A percentile compares a stretch with the other conserved stretches of the same genome.
Conservation (phyloP, 805 yeast species). For the baker's yeast (Saccharomyces cerevisiae) region DNA sequence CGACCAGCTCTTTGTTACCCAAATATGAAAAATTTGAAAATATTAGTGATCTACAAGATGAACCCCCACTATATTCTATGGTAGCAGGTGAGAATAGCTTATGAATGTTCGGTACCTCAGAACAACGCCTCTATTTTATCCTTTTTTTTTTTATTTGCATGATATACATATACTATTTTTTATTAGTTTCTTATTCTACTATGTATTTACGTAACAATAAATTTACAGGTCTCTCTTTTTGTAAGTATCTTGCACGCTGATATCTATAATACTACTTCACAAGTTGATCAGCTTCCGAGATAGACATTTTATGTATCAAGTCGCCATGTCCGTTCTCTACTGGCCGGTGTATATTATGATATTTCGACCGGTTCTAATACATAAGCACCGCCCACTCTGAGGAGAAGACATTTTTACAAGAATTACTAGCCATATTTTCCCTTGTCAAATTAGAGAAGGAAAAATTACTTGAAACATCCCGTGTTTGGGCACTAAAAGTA, state of each 20-base stretch:
- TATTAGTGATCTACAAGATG: constrained; percentile 6
- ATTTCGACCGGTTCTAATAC: neutral
- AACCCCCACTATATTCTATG: neutral
- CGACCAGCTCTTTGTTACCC: neutral
- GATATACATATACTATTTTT: neutral
- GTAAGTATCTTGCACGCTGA: neutral
- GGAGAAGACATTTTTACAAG: neutral
- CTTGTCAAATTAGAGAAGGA: too few relatives aligned
- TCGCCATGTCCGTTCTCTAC: neutral
- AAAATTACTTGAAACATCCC: too few relatives aligned
- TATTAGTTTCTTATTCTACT: neutral
- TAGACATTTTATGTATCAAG: neutral
- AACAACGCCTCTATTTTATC: neutral
- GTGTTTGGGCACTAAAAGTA: too few relatives aligned
- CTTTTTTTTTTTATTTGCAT: neutral
- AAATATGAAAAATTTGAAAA: constrained; percentile 2
- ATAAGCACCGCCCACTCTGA: neutral
- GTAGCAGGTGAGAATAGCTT: neutral
- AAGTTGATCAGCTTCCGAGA: neutral
- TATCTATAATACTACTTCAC: neutral
- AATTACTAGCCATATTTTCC: too few relatives aligned
- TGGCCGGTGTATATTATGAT: neutral
- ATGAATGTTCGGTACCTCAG: neutral
- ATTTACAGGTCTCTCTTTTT: neutral
- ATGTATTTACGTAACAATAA: neutral